Conservation (phyloP, 257 asterid genomes). For the Linaria vulgaris region DNA sequence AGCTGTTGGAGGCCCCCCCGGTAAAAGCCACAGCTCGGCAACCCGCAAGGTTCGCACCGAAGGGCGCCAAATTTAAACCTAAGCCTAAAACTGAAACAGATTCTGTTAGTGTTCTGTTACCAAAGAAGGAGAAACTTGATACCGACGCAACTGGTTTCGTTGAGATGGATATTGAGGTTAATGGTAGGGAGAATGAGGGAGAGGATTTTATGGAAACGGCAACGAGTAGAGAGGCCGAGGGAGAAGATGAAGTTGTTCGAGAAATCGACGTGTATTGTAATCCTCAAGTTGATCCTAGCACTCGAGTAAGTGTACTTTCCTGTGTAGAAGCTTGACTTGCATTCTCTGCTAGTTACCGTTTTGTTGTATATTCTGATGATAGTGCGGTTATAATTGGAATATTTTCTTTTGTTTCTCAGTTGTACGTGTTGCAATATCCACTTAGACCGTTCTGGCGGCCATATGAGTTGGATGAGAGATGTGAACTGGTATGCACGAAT, state of each 20-base stretch:
- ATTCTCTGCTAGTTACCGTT: background rate
- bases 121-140: slow-evolving; percentile 42
- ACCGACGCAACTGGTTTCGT: slow-evolving; percentile 23
- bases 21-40: slow-evolving; percentile 40
- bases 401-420: slow-evolving; percentile 37
- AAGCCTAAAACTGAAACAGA: slow-evolving; percentile 42
- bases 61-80: slow-evolving; percentile 53
- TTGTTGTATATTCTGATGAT: background rate
- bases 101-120: slow-evolving; percentile 12
- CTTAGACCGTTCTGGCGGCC: slow-evolving; percentile 87
- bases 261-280: slow-evolving; percentile 72
- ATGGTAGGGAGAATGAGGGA: slow-evolving; percentile 25
- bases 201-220: slow-evolving; percentile 42
- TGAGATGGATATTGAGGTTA: slow-evolving; percentile 46
- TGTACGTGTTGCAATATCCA: slow-evolving; percentile 75
- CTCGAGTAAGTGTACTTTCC: slow-evolving; percentile 36
- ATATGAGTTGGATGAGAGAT: slow-evolving; percentile 67
- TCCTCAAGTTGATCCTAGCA: slow-evolving; percentile 47
- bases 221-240: too few species aligned
- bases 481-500: slow-evolving; percentile 57
- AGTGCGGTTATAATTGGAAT: too few species aligned
- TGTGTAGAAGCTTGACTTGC: background rate
- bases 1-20: slow-evolving; percentile 40
- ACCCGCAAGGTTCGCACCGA: slow-evolving; percentile 62
- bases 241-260: slow-evolving; percentile 53